Conservation (phyloP, 441 rosid species). For the Brassica hybrid region DNA sequence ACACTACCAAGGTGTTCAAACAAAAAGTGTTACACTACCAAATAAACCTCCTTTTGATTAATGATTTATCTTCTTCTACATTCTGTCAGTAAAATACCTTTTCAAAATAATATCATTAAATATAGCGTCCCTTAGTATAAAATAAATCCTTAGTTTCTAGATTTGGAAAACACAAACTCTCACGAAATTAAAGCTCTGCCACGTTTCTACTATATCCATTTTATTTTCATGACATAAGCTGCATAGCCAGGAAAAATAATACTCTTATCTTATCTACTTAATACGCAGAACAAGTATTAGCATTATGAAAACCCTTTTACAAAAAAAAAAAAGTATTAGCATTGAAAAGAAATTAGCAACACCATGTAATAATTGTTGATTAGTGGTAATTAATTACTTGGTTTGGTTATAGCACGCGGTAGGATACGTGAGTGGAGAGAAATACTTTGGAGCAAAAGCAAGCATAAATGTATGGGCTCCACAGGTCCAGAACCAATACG, state of each 20-base stretch:
- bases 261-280: neutral
- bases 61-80: slow-evolving; percentile 29
- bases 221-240: neutral
- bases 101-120: neutral
- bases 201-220: slow-evolving; percentile 6
- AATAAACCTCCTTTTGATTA: slow-evolving; percentile 33
- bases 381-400: neutral
- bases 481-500: slow-evolving; percentile 65
- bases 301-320: neutral
- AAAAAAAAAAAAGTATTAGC: neutral
- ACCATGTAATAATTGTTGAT: neutral
- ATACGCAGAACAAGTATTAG: neutral
- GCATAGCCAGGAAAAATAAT: neutral
- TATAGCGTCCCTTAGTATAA: neutral
- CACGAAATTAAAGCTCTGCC: slow-evolving; percentile 27
- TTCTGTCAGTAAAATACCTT: neutral
- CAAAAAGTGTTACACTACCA: neutral
- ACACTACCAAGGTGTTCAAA: neutral
- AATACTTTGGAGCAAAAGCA: slow-evolving; percentile 95
- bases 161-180: slow-evolving; percentile 37
- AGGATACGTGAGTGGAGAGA: slow-evolving; percentile 88
- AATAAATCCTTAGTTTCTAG: slow-evolving; percentile 3
- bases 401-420: slow-evolving; percentile 78
- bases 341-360: neutral
- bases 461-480: slow-evolving; percentile 98